These are phyloP conservation scores for Phytopythium delawarense DNA, from an alignment of 352 stramenopile species.

Conservation along the genomic window DNA sequence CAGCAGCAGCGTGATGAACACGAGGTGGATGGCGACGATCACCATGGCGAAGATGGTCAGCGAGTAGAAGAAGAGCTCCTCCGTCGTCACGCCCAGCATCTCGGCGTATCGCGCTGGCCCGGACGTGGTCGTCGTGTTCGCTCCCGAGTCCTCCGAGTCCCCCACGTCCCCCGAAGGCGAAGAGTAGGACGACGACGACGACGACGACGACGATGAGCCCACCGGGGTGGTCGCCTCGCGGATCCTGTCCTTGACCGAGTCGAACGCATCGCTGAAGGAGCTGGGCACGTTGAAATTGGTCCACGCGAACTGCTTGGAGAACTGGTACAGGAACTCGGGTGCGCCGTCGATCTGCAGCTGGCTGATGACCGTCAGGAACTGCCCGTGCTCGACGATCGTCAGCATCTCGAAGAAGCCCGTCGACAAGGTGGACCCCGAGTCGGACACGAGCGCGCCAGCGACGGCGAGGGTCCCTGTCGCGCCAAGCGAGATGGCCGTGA, in stretches of 20 bases:
- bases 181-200: neutral
- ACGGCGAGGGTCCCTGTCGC: constrained; percentile 25
- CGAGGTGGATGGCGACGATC: constrained; percentile 37
- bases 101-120: constrained; percentile 47
- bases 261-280: constrained; percentile 20
- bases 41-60: constrained; percentile 44
- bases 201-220: constrained; percentile 1
- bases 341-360: constrained; percentile 71
- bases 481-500: constrained; percentile 67
- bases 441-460: constrained; percentile 46
- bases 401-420: constrained; percentile 82
- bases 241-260: constrained; percentile 9
- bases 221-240: neutral
- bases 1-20: constrained; percentile 36
- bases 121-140: constrained; percentile 14
- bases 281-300: constrained; percentile 86
- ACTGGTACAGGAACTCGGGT: constrained; percentile 73
- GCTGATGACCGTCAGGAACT: constrained; percentile 84
- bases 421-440: constrained; percentile 62
- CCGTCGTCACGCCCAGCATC: constrained; percentile 42
- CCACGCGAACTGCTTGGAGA: constrained; percentile 81
- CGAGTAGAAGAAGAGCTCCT: constrained; percentile 67
- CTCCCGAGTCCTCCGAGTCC: neutral
- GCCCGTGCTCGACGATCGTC: constrained; percentile 80
- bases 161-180: neutral